These are phyloP conservation scores for Sporopachydermia quercuum DNA, from an alignment of 805 yeast species.

Conservation along the genomic window DNA sequence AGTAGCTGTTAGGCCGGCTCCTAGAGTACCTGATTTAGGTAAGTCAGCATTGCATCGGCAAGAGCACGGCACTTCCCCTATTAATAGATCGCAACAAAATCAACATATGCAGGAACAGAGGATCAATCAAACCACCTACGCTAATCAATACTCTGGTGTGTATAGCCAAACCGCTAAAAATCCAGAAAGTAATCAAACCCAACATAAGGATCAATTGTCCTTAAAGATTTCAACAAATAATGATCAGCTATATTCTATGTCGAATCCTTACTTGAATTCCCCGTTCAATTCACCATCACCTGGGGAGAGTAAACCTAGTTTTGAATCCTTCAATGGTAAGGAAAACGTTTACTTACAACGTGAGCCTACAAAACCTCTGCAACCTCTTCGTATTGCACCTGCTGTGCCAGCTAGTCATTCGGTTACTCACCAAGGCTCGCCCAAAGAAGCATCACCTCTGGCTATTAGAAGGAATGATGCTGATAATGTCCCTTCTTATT, in stretches of 20 bases:
- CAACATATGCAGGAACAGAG: too few species aligned
- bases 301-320: neutral
- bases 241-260: too few species aligned
- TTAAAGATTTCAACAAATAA: too few species aligned
- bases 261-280: constrained; percentile 1
- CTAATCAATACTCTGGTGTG: too few species aligned
- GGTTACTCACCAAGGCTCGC: neutral
- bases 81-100: too few species aligned
- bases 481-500: neutral
- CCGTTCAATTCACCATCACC: neutral
- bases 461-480: neutral
- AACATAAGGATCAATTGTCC: too few species aligned
- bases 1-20: neutral
- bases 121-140: too few species aligned
- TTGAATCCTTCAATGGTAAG: neutral
- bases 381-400: neutral
- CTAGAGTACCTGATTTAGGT: constrained; percentile 1
- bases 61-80: too few species aligned
- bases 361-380: neutral
- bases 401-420: neutral
- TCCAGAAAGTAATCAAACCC: too few species aligned
- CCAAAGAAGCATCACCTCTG: too few species aligned
- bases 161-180: too few species aligned
- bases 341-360: neutral
- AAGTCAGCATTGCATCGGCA: too few species aligned